These are phyloP conservation scores for Cyclotella baltica DNA, from an alignment of 108 stramenopile species.

Conservation along the genomic window DNA sequence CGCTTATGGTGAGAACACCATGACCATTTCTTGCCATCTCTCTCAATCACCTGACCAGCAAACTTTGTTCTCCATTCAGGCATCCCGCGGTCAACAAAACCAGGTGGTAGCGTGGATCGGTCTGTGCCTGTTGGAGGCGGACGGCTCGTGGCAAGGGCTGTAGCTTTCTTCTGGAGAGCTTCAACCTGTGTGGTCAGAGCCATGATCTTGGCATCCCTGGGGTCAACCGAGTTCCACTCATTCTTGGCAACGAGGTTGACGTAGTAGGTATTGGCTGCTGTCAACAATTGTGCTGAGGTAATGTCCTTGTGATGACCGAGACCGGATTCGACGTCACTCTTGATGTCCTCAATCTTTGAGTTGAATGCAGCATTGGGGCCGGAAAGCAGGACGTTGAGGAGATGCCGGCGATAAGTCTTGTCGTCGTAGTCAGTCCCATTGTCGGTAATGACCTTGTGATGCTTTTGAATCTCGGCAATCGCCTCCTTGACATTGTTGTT, in stretches of 20 bases:
- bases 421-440: slow-evolving; percentile 5
- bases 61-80: neutral
- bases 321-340: slow-evolving; percentile 5
- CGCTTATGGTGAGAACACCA: slow-evolving; percentile 14
- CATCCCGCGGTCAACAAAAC: neutral
- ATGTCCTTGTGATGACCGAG: neutral
- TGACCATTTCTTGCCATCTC: neutral
- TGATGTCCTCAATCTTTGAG: neutral
- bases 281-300: neutral
- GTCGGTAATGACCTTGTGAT: neutral
- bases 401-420: neutral
- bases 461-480: neutral
- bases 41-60: neutral
- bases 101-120: neutral
- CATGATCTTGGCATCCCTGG: slow-evolving; percentile 12
- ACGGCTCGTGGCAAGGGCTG: too few species aligned
- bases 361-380: slow-evolving; percentile 21
- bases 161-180: neutral
- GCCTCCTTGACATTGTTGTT: neutral
- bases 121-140: neutral
- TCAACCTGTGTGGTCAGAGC: slow-evolving; percentile 6
- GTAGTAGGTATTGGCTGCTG: neutral
- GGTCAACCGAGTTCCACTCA: neutral
- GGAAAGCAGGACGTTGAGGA: neutral
- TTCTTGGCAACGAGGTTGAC: neutral